Evolutionary conservation across 192 early-diverging fungal genomes (phyloP).

Genomic region (Thamnidium elegans): DNA sequence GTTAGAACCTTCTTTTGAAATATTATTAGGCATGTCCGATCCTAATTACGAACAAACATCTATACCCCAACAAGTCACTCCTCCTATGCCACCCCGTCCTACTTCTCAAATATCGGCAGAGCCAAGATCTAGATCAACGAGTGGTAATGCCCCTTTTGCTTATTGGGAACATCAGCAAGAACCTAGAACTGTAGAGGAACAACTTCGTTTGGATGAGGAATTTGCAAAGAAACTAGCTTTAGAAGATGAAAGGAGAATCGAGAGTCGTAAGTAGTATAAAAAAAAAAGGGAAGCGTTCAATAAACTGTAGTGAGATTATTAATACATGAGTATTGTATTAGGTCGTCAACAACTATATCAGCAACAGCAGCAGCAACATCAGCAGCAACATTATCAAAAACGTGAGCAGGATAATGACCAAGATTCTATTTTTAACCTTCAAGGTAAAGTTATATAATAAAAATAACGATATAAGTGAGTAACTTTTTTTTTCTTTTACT

Average conservation of each 20-base stretch:
- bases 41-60: conserved; percentile 48
- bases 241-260: conserved; percentile 43
- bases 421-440: conserved; percentile 32
- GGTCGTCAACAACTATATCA: conserved; percentile 5
- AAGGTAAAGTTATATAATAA: too few species aligned
- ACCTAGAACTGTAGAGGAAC: conserved; percentile 42
- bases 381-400: conserved; percentile 34
- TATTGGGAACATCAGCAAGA: conserved; percentile 35
- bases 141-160: background rate
- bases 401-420: conserved; percentile 12
- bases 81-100: conserved; percentile 38
- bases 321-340: too few species aligned
- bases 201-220: conserved; percentile 55
- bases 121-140: background rate
- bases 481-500: background rate
- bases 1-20: conserved; percentile 48
- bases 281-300: too few species aligned
- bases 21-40: conserved; percentile 52
- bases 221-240: conserved; percentile 47
- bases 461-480: too few species aligned
- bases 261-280: background rate
- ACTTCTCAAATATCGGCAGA: background rate
- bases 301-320: too few species aligned
- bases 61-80: conserved; percentile 1
- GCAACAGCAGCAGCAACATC: conserved; percentile 33